Percentiles rank a stretch among this genome's conserved stretches.
Evolutionary conservation across 805 yeast species (phyloP).

Genomic region (Wickerhamiella parazyma): DNA sequence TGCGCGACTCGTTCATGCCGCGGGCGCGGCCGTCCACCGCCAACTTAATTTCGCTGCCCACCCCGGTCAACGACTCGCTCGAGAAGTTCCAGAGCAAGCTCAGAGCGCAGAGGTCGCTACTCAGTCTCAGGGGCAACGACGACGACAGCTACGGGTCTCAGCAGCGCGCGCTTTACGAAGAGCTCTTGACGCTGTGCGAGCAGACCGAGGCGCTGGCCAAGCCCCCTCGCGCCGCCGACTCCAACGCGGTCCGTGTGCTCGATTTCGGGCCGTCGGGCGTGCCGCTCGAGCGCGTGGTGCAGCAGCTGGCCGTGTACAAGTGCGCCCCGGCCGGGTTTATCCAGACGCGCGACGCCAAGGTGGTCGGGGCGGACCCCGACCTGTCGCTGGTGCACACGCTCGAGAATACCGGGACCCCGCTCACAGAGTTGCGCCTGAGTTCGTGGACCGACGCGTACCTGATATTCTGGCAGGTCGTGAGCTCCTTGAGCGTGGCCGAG

Average conservation of each 20-base stretch:
- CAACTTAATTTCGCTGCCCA: slow-evolving; percentile 41
- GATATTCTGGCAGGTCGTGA: slow-evolving; percentile 42
- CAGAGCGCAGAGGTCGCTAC: slow-evolving; percentile 36
- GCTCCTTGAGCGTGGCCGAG: slow-evolving; percentile 41
- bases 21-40: slow-evolving; percentile 1
- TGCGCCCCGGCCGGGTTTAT: slow-evolving; percentile 23
- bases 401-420: slow-evolving; percentile 29
- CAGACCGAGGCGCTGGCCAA: slow-evolving; percentile 20
- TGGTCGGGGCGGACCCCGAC: slow-evolving; percentile 17
- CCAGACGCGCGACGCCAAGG: background rate
- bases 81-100: slow-evolving; percentile 42
- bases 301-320: slow-evolving; percentile 32
- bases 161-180: slow-evolving; percentile 24
- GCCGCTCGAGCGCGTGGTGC: slow-evolving; percentile 31
- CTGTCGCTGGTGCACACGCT: slow-evolving; percentile 22
- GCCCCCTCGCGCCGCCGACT: slow-evolving; percentile 24
- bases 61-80: slow-evolving; percentile 41
- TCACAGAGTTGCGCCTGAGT: slow-evolving; percentile 32
- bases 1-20: slow-evolving; percentile 6
- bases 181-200: slow-evolving; percentile 28
- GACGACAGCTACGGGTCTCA: slow-evolving; percentile 25
- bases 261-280: slow-evolving; percentile 32
- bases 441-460: slow-evolving; percentile 28
- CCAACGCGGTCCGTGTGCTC: background rate
- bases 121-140: slow-evolving; percentile 26